Evolutionary conservation across 2,329 filamentous ascomycete genomes (phyloP).

Genomic region (Ophiostoma quercus): DNA sequence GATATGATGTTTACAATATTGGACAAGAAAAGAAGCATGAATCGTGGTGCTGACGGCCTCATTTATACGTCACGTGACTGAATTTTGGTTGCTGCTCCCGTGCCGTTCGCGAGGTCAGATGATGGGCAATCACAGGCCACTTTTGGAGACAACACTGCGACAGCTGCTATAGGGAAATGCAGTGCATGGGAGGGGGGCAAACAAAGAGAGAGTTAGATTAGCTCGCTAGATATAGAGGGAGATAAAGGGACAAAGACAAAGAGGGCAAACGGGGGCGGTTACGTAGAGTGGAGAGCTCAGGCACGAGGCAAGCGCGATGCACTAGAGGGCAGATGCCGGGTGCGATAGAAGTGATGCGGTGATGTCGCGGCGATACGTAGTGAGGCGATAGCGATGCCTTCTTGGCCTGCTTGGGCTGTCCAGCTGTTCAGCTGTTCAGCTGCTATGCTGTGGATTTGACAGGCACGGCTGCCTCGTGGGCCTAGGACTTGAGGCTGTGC

Average conservation of each 20-base stretch:
- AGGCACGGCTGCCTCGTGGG: not conserved
- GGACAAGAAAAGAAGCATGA: not conserved
- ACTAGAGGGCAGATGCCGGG: not conserved
- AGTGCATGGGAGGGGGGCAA: not conserved
- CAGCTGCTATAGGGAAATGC: not conserved
- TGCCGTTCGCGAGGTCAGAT: not conserved
- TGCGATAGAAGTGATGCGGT: too few species aligned
- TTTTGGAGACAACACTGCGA: not conserved
- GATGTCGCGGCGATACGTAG: not conserved
- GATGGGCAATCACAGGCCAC: not conserved
- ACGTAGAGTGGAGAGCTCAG: not conserved
- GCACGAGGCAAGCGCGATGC: not conserved
- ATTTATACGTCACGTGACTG: not conserved
- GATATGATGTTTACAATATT: not conserved
- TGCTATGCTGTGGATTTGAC: not conserved
- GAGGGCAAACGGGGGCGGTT: not conserved
- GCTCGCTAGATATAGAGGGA: not conserved
- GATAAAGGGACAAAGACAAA: not conserved
- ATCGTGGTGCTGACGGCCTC: not conserved
- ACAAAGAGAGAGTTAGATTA: not conserved
- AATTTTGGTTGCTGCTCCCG: not conserved
- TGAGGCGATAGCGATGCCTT: not conserved
- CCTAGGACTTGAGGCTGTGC: not conserved
- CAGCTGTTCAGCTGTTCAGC: not conserved
- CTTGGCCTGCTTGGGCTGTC: too few species aligned